These are phyloP conservation scores for Phallus indusiatus DNA, from an alignment of 768 basidiomycete species.

Conservation along the genomic window DNA sequence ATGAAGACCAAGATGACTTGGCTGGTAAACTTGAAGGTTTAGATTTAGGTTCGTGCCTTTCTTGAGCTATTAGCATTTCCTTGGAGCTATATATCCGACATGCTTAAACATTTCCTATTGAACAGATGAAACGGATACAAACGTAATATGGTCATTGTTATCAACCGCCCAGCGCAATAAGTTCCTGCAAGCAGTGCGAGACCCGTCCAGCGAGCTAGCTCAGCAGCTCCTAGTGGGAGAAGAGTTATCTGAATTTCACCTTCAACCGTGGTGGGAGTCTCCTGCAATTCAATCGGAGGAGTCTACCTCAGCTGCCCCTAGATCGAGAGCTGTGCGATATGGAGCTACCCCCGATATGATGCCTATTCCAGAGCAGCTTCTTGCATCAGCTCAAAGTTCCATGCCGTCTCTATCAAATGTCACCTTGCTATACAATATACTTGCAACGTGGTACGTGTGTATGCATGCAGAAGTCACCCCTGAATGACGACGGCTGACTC, in stretches of 20 bases:
- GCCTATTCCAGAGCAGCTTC: constrained; percentile 34
- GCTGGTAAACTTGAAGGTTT: constrained; percentile 42
- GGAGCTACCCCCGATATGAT: constrained; percentile 37
- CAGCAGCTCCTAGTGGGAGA: constrained; percentile 50
- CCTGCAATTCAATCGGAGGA: constrained; percentile 6
- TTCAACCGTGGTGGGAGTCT: constrained; percentile 69
- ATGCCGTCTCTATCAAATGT: constrained; percentile 17
- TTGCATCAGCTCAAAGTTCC: constrained; percentile 26
- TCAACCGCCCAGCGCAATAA: constrained; percentile 48
- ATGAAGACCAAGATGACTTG: constrained; percentile 33
- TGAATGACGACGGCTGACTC: not conserved
- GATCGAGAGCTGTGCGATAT: constrained; percentile 14
- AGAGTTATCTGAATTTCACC: constrained; percentile 39
- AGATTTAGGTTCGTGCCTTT: constrained; percentile 45
- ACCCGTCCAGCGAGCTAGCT: constrained; percentile 54
- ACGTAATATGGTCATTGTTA: constrained; percentile 53
- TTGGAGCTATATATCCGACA: not conserved
- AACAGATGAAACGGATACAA: constrained; percentile 45
- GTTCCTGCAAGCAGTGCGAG: constrained; percentile 48
- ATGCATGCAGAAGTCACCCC: not conserved
- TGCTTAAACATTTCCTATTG: not conserved
- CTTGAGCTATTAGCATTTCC: not conserved
- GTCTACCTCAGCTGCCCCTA: constrained; percentile 4
- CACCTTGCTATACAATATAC: constrained; percentile 58
- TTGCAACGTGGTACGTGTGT: constrained; percentile 44